Evolutionary conservation across 179 eudicot species (phyloP).

Genomic region (Patellifolia procumbens): DNA sequence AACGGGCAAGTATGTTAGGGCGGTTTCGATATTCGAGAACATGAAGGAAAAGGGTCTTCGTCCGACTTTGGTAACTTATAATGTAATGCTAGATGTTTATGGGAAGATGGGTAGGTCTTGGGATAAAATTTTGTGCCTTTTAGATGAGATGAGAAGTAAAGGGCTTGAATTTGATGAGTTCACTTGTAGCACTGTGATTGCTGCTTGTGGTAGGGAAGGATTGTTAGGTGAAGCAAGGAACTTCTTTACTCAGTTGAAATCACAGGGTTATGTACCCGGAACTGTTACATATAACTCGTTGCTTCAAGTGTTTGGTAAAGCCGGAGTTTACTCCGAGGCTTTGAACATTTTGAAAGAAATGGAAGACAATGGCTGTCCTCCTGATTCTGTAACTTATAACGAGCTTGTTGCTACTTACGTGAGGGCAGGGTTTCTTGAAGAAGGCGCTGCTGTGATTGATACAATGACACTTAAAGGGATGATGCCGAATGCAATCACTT

Average conservation of each 20-base stretch:
- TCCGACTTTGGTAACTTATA: conserved; percentile 84
- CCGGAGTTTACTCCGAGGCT: conserved; percentile 76
- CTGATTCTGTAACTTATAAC: conserved; percentile 82
- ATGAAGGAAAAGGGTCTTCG: conserved; percentile 57
- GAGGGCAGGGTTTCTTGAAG: conserved; percentile 82
- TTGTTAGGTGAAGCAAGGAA: conserved; percentile 75
- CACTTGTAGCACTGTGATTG: conserved; percentile 87
- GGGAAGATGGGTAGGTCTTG: conserved; percentile 94
- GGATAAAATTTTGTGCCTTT: conserved; percentile 56
- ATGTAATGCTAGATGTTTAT: conserved; percentile 89
- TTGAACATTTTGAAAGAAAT: conserved; percentile 72
- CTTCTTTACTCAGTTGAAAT: conserved; percentile 61
- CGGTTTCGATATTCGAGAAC: conserved; percentile 55
- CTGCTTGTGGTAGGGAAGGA: conserved; percentile 96
- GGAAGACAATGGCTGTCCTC: conserved; percentile 71
- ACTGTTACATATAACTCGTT: conserved; percentile 78
- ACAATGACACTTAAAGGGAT: conserved; percentile 72
- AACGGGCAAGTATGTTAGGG: conserved; percentile 56
- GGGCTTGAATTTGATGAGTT: conserved; percentile 81
- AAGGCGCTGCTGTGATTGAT: conserved; percentile 71
- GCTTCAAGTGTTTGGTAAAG: conserved; percentile 89
- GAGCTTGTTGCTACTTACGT: conserved; percentile 82
- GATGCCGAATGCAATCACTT: conserved; percentile 81
- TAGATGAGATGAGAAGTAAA: conserved; percentile 65
- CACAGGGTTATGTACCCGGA: conserved; percentile 67